Evolutionary conservation across 2,329 filamentous ascomycete genomes (phyloP).

Genomic region (Lachnellula hyalina): DNA sequence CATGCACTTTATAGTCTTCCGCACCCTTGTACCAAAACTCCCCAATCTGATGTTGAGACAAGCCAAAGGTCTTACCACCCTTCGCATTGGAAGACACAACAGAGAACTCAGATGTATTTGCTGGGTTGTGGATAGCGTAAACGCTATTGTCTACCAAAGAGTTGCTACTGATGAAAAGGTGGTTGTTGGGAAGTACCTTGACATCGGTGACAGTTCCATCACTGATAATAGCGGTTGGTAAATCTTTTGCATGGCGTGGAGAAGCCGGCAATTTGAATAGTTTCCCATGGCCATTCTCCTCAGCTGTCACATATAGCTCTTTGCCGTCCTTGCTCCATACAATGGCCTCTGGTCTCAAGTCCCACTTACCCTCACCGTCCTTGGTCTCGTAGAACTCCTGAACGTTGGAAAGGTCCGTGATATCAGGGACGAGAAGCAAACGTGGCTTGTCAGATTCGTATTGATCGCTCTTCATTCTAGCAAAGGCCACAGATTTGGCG

Average conservation of each 20-base stretch:
- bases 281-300: conserved; percentile 58
- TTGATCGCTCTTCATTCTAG: conserved; percentile 68
- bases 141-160: conserved; percentile 68
- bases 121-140: conserved; percentile 47
- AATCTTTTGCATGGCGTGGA: conserved; percentile 42
- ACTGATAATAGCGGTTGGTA: conserved; percentile 45
- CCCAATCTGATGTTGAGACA: conserved; percentile 56
- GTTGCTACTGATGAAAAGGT: conserved; percentile 60
- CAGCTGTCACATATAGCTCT: conserved; percentile 67
- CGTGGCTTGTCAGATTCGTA: conserved; percentile 79
- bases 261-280: conserved; percentile 58
- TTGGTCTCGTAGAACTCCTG: conserved; percentile 57
- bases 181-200: conserved; percentile 43
- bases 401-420: conserved; percentile 51
- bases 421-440: conserved; percentile 58
- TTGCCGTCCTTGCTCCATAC: conserved; percentile 54
- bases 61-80: conserved; percentile 60
- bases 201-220: conserved; percentile 52
- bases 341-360: conserved; percentile 51
- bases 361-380: conserved; percentile 60
- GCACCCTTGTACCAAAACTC: conserved; percentile 67
- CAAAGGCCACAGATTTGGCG: conserved; percentile 66
- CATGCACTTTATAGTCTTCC: conserved; percentile 60
- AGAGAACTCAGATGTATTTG: conserved; percentile 37
- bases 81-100: conserved; percentile 59